These are phyloP conservation scores for Neofusicoccum sp. DNA, from an alignment of 2,329 filamentous ascomycete genomes.

Conservation along the genomic window DNA sequence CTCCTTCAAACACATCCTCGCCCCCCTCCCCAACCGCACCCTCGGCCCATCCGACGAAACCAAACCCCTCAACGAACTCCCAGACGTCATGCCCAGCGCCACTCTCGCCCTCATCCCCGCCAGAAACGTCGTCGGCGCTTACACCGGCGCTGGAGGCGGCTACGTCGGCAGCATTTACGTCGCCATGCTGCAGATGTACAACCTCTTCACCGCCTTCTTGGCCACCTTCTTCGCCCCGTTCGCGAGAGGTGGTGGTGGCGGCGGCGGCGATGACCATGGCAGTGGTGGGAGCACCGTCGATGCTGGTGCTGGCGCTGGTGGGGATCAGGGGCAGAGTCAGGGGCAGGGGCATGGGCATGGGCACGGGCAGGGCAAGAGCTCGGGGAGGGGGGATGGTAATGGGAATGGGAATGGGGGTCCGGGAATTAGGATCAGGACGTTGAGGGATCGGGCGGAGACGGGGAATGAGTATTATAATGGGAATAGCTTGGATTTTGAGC, in stretches of 20 bases:
- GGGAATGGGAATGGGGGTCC: constrained; percentile 19
- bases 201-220: constrained; percentile 12
- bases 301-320: neutral
- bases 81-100: constrained; percentile 72
- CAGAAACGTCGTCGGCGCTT: constrained; percentile 62
- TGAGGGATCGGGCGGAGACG: constrained; percentile 48
- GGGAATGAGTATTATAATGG: constrained; percentile 80
- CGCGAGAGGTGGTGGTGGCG: neutral
- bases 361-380: constrained; percentile 34
- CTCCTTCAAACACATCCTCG: constrained; percentile 80
- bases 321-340: neutral
- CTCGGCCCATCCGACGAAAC: constrained; percentile 77
- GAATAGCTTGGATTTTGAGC: constrained; percentile 77
- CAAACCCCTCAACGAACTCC: constrained; percentile 65
- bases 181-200: constrained; percentile 3
- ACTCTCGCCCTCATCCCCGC: constrained; percentile 82
- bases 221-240: constrained; percentile 21
- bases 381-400: constrained; percentile 23
- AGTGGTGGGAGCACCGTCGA: neutral
- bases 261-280: neutral
- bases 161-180: constrained; percentile 22
- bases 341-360: neutral
- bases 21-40: constrained; percentile 73
- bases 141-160: constrained; percentile 42
- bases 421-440: constrained; percentile 45